Percentiles rank a stretch among this genome's conserved stretches.
phyloP scores from a whole-genome alignment of 148 eudicot species.

The Rhododendron henanense region DNA sequence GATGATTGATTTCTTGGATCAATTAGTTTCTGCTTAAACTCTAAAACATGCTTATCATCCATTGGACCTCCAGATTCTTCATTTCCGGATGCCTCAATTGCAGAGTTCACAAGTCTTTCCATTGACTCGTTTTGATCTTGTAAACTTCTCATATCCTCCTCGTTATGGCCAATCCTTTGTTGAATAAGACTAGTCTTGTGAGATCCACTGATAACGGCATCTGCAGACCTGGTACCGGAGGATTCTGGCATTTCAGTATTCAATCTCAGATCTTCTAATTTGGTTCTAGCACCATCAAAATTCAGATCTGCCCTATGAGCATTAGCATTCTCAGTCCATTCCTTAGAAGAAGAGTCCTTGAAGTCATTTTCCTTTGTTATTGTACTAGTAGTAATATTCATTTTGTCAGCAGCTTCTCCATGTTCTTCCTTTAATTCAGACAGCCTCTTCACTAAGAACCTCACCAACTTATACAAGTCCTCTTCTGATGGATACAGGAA shows the following conservation, averaged over 20 bases:
- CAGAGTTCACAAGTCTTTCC: slow-evolving; percentile 5
- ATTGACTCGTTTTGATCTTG: slow-evolving; percentile 11
- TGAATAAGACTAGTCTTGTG: neutral
- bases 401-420: slow-evolving; percentile 16
- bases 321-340: slow-evolving; percentile 6
- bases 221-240: slow-evolving; percentile 10
- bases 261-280: slow-evolving; percentile 19
- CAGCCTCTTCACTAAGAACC: slow-evolving; percentile 54
- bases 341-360: slow-evolving; percentile 11
- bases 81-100: slow-evolving; percentile 1
- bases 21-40: slow-evolving; percentile 14
- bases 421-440: slow-evolving; percentile 37
- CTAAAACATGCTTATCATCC: slow-evolving; percentile 11
- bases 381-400: slow-evolving; percentile 6
- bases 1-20: slow-evolving; percentile 9
- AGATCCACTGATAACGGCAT: neutral
- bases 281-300: slow-evolving; percentile 12
- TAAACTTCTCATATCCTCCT: neutral
- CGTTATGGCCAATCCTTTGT: neutral
- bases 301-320: slow-evolving; percentile 8
- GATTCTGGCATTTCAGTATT: slow-evolving; percentile 20
- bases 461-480: slow-evolving; percentile 45
- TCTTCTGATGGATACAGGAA: slow-evolving; percentile 64
- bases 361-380: slow-evolving; percentile 9
- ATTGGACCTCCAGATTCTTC: slow-evolving; percentile 18